Percentiles rank a stretch among this genome's conserved stretches.
Conservation (phyloP, 2,329 filamentous ascomycete genomes). For the Westerdykella sp. region DNA sequence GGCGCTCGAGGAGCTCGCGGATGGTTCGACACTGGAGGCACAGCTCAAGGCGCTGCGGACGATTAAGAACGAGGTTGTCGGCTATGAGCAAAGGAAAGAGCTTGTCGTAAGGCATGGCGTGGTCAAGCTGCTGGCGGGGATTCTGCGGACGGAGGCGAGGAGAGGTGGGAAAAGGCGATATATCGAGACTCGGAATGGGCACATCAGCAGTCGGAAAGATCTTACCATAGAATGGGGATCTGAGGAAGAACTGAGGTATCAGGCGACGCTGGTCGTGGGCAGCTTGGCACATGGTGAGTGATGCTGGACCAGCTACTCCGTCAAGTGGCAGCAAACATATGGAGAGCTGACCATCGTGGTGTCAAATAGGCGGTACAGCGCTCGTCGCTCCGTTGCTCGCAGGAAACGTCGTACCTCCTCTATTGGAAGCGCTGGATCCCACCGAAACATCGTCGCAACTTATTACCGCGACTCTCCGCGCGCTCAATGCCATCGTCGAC, state of each 20-base stretch:
- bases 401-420: constrained; percentile 59
- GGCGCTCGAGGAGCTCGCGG: constrained; percentile 35
- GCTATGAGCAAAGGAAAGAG: constrained; percentile 82
- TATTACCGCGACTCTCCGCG: constrained; percentile 65
- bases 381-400: constrained; percentile 71
- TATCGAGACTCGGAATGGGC: constrained; percentile 27
- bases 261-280: constrained; percentile 77
- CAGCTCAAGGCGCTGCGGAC: constrained; percentile 56
- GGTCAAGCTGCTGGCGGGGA: constrained; percentile 54
- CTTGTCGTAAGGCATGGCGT: constrained; percentile 66
- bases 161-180: constrained; percentile 44
- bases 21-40: constrained; percentile 32
- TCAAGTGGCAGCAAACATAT: constrained; percentile 12
- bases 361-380: constrained; percentile 61
- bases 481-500: constrained; percentile 65
- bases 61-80: constrained; percentile 85
- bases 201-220: constrained; percentile 20
- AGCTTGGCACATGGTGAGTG: constrained; percentile 74
- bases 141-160: constrained; percentile 43
- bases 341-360: background rate
- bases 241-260: constrained; percentile 63
- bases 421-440: constrained; percentile 65
- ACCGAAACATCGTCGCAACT: constrained; percentile 59
- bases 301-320: too few species aligned
- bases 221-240: constrained; percentile 46